These are phyloP conservation scores for Oryza australiensis DNA, from an alignment of 176 grass and related monocot genomes.

Conservation along the genomic window DNA sequence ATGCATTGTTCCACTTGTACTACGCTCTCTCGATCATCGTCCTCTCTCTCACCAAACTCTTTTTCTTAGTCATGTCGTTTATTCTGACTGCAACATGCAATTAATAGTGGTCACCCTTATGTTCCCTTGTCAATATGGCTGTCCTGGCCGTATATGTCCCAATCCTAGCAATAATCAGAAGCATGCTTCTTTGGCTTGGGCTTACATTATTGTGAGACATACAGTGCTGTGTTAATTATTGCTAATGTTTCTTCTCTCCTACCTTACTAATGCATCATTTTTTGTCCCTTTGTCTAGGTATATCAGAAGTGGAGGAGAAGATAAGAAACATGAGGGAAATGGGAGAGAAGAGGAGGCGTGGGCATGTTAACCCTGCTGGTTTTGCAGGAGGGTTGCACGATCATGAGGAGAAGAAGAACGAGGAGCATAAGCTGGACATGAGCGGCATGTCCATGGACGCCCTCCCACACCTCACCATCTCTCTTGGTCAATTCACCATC, in stretches of 20 bases:
- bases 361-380: constrained; percentile 28
- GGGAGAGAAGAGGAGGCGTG: constrained; percentile 53
- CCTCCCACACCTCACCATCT: constrained; percentile 67
- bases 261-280: not conserved
- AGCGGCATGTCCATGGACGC: constrained; percentile 74
- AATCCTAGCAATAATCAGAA: constrained; percentile 6
- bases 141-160: constrained; percentile 23
- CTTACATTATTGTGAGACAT: constrained; percentile 17
- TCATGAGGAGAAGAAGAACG: constrained; percentile 46
- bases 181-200: constrained; percentile 6
- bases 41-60: constrained; percentile 21
- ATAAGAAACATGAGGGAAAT: constrained; percentile 36
- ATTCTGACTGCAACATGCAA: constrained; percentile 15
- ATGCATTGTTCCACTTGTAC: not conserved
- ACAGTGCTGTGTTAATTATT: constrained; percentile 21
- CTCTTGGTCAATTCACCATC: constrained; percentile 67
- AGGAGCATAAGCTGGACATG: constrained; percentile 64
- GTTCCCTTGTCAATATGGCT: constrained; percentile 23
- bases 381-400: constrained; percentile 53
- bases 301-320: constrained; percentile 17
- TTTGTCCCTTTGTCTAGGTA: not conserved
- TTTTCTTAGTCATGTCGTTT: not conserved
- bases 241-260: not conserved
- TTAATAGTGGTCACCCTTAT: constrained; percentile 35
- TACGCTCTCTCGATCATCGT: not conserved